Evolutionary conservation across 495 filamentous ascomycete species (phyloP).

Genomic region (Hamigera avellanea): DNA sequence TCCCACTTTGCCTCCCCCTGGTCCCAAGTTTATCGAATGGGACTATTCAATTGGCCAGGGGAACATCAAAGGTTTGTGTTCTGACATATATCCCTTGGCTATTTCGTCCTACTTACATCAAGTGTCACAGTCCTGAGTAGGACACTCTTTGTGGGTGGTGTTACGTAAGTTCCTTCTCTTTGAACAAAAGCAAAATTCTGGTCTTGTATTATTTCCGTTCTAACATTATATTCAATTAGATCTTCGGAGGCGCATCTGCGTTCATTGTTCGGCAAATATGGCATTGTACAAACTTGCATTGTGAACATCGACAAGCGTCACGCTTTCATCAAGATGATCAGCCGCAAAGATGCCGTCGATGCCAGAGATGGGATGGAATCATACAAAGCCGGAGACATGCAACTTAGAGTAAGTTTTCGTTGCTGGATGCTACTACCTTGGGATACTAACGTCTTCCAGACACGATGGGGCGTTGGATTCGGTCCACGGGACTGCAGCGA

Average conservation of each 20-base stretch:
- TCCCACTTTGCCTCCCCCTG: slow-evolving; percentile 41
- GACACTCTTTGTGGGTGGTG: slow-evolving; percentile 93
- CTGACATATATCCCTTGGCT: background rate
- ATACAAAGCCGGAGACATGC: slow-evolving; percentile 55
- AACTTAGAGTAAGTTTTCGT: slow-evolving; percentile 55
- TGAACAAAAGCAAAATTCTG: background rate
- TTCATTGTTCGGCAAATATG: slow-evolving; percentile 63
- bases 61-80: slow-evolving; percentile 62
- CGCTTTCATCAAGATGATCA: slow-evolving; percentile 98
- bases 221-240: slow-evolving; percentile 25
- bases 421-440: background rate
- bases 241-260: slow-evolving; percentile 73
- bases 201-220: background rate
- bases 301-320: slow-evolving; percentile 96
- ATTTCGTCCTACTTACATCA: slow-evolving; percentile 11
- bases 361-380: slow-evolving; percentile 91
- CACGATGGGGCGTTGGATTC: slow-evolving; percentile 95
- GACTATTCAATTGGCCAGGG: slow-evolving; percentile 61
- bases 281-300: slow-evolving; percentile 90
- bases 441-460: slow-evolving; percentile 40
- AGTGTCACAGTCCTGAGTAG: slow-evolving; percentile 62
- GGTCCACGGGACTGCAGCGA: slow-evolving; percentile 96
- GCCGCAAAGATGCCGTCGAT: slow-evolving; percentile 65
- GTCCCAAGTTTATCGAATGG: slow-evolving; percentile 69
- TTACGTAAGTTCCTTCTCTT: slow-evolving; percentile 56